Base-by-base conservation (phyloP, 371 early-diverging fungal genomes). In the Lichtheimia ornata region DNA sequence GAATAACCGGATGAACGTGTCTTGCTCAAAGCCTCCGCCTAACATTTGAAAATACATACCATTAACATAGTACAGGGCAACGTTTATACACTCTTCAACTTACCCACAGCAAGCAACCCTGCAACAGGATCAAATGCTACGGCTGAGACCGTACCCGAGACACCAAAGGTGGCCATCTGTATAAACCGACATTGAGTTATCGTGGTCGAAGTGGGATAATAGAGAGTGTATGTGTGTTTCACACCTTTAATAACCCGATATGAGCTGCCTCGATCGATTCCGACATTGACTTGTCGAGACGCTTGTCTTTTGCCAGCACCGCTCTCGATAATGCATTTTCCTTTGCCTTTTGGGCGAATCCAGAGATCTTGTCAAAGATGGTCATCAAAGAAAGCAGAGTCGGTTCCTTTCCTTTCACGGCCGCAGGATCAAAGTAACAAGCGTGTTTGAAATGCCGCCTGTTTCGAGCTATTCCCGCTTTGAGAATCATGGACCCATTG, bases 61-160 rank as follows among this genome's bases (percentile, higher is more conserved):
- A n/a, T n/a, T n/a, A n/a, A n/a, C n/a, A n/a, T n/a, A n/a, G n/a
- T n/a, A n/a, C 22, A 22, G 28, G 28, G 35, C 11, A 35, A 11
- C 5, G 9, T 11, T 7, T 47, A 40, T 60, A 35, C 25, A 35
- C 25, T 14, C 45, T 44, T 18, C 58, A 53, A 53, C 69, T 67
- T 84, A 86, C 86, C 83, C 51, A 78, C 64, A 9, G 84, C 86
- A 7, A 86, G 69, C 17, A 86, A 51, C 9, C 86, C 74, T 52
- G 81, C 73, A 6, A 83, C 74, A 44, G 84, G 80, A 59, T 86
- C 86, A 54, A 70, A 84, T 14, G 84, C 86, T 22, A 80, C 62
- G 5, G 75, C 64, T 12, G 75, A 70, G 11, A 82, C 66, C 17
- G 63, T 64, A 13, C 76, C 77, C 24, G 84, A 77, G 47, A 84